Evolutionary conservation across 2,329 filamentous ascomycete genomes (phyloP), one percentile per base, ranked within the genome.

Genomic region (Trichoderma pleuroti): DNA sequence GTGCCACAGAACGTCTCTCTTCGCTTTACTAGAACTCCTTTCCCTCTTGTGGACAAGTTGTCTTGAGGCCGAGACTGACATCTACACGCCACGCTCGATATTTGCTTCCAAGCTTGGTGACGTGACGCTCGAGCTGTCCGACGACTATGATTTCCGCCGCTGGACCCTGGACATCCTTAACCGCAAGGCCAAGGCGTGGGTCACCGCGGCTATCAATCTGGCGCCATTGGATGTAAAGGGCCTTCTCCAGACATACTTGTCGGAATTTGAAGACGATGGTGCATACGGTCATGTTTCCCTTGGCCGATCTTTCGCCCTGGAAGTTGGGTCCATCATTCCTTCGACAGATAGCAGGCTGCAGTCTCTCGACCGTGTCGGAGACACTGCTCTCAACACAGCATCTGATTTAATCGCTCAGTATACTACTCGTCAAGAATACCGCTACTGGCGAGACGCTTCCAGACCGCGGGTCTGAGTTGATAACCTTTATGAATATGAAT

Each of bases 341-440:
- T 86, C 87, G 6, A 94, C 92, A 11, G 95, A 99, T 78, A 93
- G 97, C 77, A 89, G 93, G 73, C 86, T 99, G 54, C 90, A 88
- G 75, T 94, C 93, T 8, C 90, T 99, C 62, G 93, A 97, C 74
- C 87, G 86, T 42, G 87, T 92, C 73, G 90, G 91, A 21, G 89
- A 91, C 61, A 88, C 89, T 68, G 89, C 89, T 73, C 91, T 98
- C 79, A 97, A 98, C 78, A 94, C 94, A 12, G 94, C 93, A 0
- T 98, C 96, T 3, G 95, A 98, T 78, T 97, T 99, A 76, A 90
- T 99, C 77, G 94, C 96, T 2, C 95, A 99, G 78, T 99, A 99
- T 79, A 98, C 95, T 4, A 97, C 94, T 30, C 92, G 96, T 46
- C 97, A 99, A 79, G 94, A 97, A 77, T 99, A 99, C 80, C 90